phyloP scores from a whole-genome alignment of 1,284 basidiomycete species.

The Ceratobasidium sp. region DNA sequence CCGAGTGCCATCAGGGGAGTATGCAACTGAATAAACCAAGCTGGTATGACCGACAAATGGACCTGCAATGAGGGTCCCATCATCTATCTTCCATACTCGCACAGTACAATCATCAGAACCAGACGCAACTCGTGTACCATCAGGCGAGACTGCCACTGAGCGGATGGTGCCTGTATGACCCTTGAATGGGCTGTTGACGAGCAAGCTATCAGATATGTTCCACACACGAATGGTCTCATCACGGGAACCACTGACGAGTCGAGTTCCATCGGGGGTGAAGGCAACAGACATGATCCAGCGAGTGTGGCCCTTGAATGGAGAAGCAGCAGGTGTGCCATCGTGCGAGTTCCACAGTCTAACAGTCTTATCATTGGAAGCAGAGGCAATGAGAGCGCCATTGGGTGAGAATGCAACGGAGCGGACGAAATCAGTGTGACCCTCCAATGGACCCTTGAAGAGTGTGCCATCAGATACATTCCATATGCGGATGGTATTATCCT shows the following conservation, averaged over 20 bases:
- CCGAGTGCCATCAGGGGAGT: background rate
- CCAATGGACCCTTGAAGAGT: conserved; percentile 3
- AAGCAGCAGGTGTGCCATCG: background rate
- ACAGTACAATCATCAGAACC: background rate
- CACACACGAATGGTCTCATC: conserved; percentile 32
- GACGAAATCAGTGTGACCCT: conserved; percentile 24
- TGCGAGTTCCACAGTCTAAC: conserved; percentile 16
- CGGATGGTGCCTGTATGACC: background rate
- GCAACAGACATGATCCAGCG: background rate
- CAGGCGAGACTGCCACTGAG: background rate
- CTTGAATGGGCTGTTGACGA: background rate
- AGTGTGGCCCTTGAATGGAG: conserved; percentile 1
- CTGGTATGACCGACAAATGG: background rate
- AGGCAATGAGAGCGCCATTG: conserved; percentile 6
- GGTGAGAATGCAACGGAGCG: conserved; percentile 14
- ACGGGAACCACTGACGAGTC: conserved; percentile 22
- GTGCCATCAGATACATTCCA: conserved; percentile 24
- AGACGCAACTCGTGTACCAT: background rate
- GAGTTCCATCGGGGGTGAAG: conserved; percentile 5
- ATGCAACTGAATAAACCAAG: background rate
- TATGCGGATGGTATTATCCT: conserved; percentile 11
- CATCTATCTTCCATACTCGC: background rate
- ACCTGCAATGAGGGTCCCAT: background rate
- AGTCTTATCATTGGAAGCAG: conserved; percentile 10
- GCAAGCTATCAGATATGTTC: background rate